phyloP scores from a whole-genome alignment of 1,139 yeast species.

The Taphrina flavorubra region DNA sequence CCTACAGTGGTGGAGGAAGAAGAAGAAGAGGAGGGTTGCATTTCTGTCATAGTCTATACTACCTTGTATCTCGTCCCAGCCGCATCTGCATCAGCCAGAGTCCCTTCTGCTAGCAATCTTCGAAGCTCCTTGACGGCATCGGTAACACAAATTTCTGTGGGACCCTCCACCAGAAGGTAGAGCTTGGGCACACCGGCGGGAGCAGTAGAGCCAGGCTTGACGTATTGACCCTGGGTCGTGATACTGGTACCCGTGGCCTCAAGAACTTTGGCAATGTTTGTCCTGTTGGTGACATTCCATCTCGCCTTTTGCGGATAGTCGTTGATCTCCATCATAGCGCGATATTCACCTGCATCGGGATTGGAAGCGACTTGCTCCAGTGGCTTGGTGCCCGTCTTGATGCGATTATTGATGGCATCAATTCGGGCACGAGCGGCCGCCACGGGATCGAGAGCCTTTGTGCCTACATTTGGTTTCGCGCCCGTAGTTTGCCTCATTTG shows the following conservation, averaged over 20 bases:
- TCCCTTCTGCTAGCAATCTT: conserved; percentile 61
- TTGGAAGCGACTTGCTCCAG: conserved; percentile 55
- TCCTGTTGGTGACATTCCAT: conserved; percentile 78
- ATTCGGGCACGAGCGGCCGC: conserved; percentile 43
- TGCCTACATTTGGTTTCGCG: conserved; percentile 26
- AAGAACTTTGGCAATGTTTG: conserved; percentile 66
- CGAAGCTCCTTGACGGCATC: conserved; percentile 71
- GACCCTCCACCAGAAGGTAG: conserved; percentile 79
- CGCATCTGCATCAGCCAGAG: conserved; percentile 48
- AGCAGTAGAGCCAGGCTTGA: conserved; percentile 62
- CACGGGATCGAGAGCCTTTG: conserved; percentile 39
- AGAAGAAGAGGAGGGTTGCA: no score
- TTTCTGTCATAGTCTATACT: neutral
- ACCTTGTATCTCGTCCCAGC: conserved; percentile 34
- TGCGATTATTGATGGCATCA: conserved; percentile 44
- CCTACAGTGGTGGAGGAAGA: no score
- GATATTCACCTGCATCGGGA: conserved; percentile 70
- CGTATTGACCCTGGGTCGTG: conserved; percentile 80
- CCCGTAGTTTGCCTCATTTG: conserved; percentile 15
- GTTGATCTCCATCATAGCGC: conserved; percentile 76
- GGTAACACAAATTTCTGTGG: conserved; percentile 65
- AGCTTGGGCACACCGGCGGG: conserved; percentile 69
- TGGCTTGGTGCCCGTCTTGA: conserved; percentile 47
- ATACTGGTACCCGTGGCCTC: conserved; percentile 79
- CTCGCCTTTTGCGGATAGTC: conserved; percentile 83